These are phyloP conservation scores for Thuja plicata DNA, from an alignment of 83 land plant species.

Conservation along the genomic window DNA sequence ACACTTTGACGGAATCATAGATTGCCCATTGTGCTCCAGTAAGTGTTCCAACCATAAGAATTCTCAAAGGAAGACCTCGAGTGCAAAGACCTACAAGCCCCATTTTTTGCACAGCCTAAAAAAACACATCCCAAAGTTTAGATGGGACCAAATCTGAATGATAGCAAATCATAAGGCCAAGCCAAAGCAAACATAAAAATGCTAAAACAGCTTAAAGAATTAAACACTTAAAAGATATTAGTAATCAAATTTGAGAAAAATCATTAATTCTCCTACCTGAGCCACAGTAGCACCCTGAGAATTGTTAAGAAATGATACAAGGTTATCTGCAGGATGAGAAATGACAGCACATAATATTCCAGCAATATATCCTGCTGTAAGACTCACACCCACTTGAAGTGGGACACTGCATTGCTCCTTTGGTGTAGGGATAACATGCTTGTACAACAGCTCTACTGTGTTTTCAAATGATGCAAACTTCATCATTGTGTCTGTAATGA, in stretches of 20 bases:
- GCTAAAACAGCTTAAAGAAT: neutral
- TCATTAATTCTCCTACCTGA: slow-evolving; percentile 35
- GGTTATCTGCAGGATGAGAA: slow-evolving; percentile 92
- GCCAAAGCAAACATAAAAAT: too few species aligned
- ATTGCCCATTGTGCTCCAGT: slow-evolving; percentile 47
- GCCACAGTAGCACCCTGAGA: slow-evolving; percentile 83
- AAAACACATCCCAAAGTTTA: too few species aligned
- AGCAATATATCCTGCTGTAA: slow-evolving; percentile 81
- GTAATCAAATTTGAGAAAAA: neutral
- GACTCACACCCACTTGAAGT: slow-evolving; percentile 79
- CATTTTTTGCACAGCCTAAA: slow-evolving; percentile 26
- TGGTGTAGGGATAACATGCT: slow-evolving; percentile 65
- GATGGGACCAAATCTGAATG: neutral
- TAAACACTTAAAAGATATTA: neutral
- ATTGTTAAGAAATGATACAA: slow-evolving; percentile 87
- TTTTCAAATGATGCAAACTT: slow-evolving; percentile 87
- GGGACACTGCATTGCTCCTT: slow-evolving; percentile 67
- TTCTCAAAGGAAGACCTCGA: slow-evolving; percentile 33
- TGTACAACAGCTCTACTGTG: slow-evolving; percentile 85
- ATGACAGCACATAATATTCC: slow-evolving; percentile 83
- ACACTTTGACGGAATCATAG: slow-evolving; percentile 41
- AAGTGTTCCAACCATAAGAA: slow-evolving; percentile 42
- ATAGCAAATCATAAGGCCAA: neutral
- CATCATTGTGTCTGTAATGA: slow-evolving; percentile 83
- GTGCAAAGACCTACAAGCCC: slow-evolving; percentile 31